Evolutionary conservation across 768 basidiomycete species (phyloP), one percentile per base, ranked within the genome.

Genomic region (Clathrus columnatus): DNA sequence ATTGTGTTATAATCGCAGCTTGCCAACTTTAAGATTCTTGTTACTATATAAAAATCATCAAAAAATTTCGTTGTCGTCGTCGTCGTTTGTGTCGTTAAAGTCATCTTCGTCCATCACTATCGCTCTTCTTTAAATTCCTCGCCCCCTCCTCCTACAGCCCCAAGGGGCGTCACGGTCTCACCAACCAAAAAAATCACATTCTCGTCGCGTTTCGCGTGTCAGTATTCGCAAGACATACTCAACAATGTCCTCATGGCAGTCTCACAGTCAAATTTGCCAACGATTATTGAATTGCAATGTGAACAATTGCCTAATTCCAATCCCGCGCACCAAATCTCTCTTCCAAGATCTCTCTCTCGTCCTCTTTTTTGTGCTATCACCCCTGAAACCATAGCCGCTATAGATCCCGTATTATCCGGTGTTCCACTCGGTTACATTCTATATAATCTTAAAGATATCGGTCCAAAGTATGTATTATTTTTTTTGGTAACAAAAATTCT

Each of bases 261-360:
- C 21, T 18, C 46, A 10, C 14, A 47, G 21, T 23, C 21, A 47
- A 47, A 23, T 16, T 14, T 20, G 14, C 26, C 26, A 23, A 47
- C 46, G 26, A 14, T 14, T 23, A 23, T 28, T 28, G 26, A 47
- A 14, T 18, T 28, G 5, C 10, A 47, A 10, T 23, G 21, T 16
- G 26, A 10, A 7, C 21, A 47, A 14, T 23, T 18, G 4, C 21
- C 21, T 18, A 11, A 10, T 23, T 23, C 21, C 16, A 11, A 18
- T 7, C 16, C 21, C 46, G 16, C 10, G 14, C 14, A 11, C 2
- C 26, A 23, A 20, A 14, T 60, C 51, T 42, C 42, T 21, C 79
- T 90, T 21, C 87, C 86, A n/a, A 79, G 86, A 54, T 80, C 73
- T 41, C 81, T 90, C 49, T 71, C 77, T 28, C 79, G 85, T 10